Evolutionary conservation across 2,329 filamentous ascomycete genomes (phyloP), one percentile per base, ranked within the genome.

Genomic region (Blastomyces parvus): DNA sequence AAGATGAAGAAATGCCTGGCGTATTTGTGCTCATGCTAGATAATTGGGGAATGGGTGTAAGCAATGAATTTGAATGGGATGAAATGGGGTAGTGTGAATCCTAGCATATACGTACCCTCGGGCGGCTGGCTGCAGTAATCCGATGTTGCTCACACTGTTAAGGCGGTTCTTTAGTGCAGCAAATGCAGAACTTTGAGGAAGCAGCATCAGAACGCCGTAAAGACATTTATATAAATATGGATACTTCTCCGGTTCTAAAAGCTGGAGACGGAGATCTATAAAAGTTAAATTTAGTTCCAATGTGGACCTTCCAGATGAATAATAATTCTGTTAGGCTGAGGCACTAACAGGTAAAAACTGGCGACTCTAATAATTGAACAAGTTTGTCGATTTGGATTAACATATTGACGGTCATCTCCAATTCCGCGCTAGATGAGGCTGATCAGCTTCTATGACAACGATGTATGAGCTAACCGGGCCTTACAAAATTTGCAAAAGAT

Each of bases 401-500:
- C 77, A 97, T 96, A 70, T 96, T 96, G 69, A 99, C 94, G 0
- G 93, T 97, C 91, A 99, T 97, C 74, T 99, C 94, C 59, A 99
- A 82, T 71, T 99, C 94, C 64, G 91, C 94, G 76, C 91, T 96
- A n/a, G 14, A 42, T 52, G 56, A 74, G 57, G 73, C 73, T 72
- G 70, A 66, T 57, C 60, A 55, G 67, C 56, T 17, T 62, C 2
- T 53, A 44, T 17, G 36, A 25, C 44, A 27, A n/a, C 30, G 2
- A 11, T 17, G 25, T 19, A 19, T 22, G n/a, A 1, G 19, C 25
- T 38, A 46, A n/a, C 8, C 14, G 46, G n/a, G 33, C 74, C 86
- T 70, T 75, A 95, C 90, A 99, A 97, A 58, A 97, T 94, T 72
- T 97, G 92, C 22, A 99, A 81, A 19, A 99, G 82, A 73, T 97